Base-by-base conservation (phyloP, 1,284 basidiomycete species). In the Trichosporon sp. region DNA sequence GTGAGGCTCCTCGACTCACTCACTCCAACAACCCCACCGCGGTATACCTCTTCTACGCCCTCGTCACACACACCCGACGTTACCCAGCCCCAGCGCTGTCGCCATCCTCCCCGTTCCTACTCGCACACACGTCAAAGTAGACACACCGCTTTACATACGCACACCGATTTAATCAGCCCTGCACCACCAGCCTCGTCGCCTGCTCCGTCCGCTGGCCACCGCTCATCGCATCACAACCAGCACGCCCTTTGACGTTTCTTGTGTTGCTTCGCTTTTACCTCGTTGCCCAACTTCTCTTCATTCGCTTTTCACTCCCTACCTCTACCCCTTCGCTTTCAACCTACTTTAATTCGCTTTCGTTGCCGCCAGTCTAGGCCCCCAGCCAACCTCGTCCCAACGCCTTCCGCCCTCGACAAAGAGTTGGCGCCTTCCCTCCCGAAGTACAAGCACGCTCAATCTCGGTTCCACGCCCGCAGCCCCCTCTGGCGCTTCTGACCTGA, bases 201-300 rank as follows among this genome's bases (percentile, higher is more conserved):
- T 7, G 25, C 27, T 58, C 13, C 56, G 9, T 23, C 29, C 12
- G 56, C 56, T 21, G 56, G 18, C 29, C 56, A 3, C 4, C 3
- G 15, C 31, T 60, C 15, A 29, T 29, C 56, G 56, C 53, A 58
- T 18, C 53, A 58, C 53, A 58, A 58, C 53, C 27, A 31, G 56
- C 27, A 60, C 56, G 56, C 56, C n/a, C 56, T 31, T 60, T n/a
- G 56, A 60, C 56, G 56, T 60, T 60, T 31, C 56, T 60, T 60
- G 56, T 60, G 56, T 31, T 31, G 56, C 29, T 31, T 29, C 15
- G 56, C 44, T 32, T 29, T 31, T 31, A 15, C 18, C 15, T 8
- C 35, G 12, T 38, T 42, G 15, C 38, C 38, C 38, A 42, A 51
- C 47, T 51, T 23, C 23, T 23, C 27, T 60, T 60, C 56, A 32